Conservation (phyloP, 805 yeast species). For the Starmerella roubikii region DNA sequence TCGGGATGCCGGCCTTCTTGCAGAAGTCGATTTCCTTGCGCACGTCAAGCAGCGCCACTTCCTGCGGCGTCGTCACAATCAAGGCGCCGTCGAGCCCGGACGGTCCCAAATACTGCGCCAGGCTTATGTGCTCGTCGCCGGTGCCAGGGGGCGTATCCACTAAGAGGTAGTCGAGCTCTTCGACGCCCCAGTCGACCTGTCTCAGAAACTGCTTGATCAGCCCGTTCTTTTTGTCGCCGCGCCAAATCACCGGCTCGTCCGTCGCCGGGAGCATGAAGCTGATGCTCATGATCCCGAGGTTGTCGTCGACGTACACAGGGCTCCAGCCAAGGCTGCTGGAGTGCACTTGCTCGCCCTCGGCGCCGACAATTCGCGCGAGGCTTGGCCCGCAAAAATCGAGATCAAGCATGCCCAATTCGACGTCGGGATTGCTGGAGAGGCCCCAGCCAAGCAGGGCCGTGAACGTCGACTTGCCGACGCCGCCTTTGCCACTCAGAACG, state of each 20-base stretch:
- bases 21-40: constrained; percentile 94
- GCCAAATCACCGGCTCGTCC: constrained; percentile 92
- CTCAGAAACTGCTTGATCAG: constrained; percentile 84
- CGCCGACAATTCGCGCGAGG: constrained; percentile 86
- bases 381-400: constrained; percentile 97
- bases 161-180: constrained; percentile 53
- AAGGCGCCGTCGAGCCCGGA: constrained; percentile 92
- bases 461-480: constrained; percentile 95
- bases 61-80: constrained; percentile 94
- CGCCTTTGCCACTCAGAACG: constrained; percentile 53
- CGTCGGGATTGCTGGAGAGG: constrained; percentile 53
- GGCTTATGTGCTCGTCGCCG: constrained; percentile 88
- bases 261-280: constrained; percentile 88
- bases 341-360: constrained; percentile 73
- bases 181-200: constrained; percentile 84
- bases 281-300: constrained; percentile 88
- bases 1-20: constrained; percentile 70
- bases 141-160: constrained; percentile 99
- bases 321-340: constrained; percentile 90
- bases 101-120: constrained; percentile 74
- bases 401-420: constrained; percentile 94
- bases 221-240: constrained; percentile 92
- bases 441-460: constrained; percentile 97
- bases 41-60: constrained; percentile 87
- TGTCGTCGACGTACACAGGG: constrained; percentile 91